Percentiles rank a stretch among this genome's conserved stretches.
Conservation (phyloP, 1,284 basidiomycete species). For the Sporisorium exsertum region DNA sequence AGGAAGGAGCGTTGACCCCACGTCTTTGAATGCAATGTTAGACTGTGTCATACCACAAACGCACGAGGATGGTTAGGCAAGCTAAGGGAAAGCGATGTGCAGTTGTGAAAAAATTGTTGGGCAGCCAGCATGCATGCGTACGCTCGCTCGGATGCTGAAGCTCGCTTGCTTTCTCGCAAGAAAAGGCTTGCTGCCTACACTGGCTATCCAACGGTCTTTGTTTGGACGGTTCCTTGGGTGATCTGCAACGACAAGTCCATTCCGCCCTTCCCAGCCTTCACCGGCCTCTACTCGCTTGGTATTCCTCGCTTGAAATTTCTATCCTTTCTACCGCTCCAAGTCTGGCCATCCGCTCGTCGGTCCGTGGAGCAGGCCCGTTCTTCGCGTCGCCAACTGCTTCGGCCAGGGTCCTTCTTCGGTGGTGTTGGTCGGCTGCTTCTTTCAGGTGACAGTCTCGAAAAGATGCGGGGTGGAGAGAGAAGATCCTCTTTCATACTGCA, state of each 20-base stretch:
- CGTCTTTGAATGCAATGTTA: constrained; percentile 4
- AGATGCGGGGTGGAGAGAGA: constrained; percentile 6
- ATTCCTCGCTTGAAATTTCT: constrained; percentile 26
- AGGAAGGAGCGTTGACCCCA: constrained; percentile 32
- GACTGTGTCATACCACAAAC: not conserved
- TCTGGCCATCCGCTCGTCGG: too few relatives aligned
- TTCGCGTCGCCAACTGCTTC: not conserved
- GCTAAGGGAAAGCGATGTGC: constrained; percentile 9
- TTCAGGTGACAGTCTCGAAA: constrained; percentile 4
- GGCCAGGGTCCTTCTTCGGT: constrained; percentile 2
- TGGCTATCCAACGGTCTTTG: constrained; percentile 19
- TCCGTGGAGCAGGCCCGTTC: not conserved
- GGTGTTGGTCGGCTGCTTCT: not conserved
- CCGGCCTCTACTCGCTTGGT: constrained; percentile 22
- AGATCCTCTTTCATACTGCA: not conserved
- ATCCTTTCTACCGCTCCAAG: not conserved
- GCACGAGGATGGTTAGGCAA: not conserved
- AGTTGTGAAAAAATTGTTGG: constrained; percentile 12
- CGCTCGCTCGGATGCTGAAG: constrained; percentile 12
- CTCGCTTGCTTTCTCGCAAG: constrained; percentile 11
- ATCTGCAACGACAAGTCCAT: not conserved
- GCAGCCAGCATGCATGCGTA: constrained; percentile 5
- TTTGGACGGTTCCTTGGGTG: constrained; percentile 1
- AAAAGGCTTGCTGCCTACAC: too few relatives aligned
- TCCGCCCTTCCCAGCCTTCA: not conserved